phyloP scores from a whole-genome alignment of 2,329 filamentous ascomycete genomes.

The Sordariomycetes sp. region DNA sequence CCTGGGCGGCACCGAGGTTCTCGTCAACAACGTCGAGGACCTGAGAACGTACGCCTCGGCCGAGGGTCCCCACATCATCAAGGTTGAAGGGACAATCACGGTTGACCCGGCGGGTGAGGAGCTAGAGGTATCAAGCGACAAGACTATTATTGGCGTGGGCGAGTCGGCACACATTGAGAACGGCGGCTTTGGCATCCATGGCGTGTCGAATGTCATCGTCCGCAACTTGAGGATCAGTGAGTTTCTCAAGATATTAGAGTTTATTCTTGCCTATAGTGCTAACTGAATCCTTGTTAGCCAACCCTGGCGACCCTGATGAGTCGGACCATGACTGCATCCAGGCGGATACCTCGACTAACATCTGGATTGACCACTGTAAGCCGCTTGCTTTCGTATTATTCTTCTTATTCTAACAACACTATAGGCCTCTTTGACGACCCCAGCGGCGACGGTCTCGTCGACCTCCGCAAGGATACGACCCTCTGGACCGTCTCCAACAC shows the following conservation, averaged over 20 bases:
- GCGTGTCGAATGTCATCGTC: conserved; percentile 13
- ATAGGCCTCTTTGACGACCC: conserved; percentile 10
- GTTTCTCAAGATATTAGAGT: not conserved
- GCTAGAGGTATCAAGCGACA: conserved; percentile 12
- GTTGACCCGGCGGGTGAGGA: conserved; percentile 12
- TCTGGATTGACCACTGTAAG: conserved; percentile 14
- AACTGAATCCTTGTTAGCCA: not conserved
- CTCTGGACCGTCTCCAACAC: conserved; percentile 15
- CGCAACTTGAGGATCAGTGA: conserved; percentile 13
- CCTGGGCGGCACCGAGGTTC: conserved; percentile 10
- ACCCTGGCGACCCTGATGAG: conserved; percentile 11
- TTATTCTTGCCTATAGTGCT: not conserved
- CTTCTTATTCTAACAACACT: not conserved
- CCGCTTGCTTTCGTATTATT: not conserved
- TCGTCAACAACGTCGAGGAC: conserved; percentile 11
- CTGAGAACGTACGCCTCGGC: conserved; percentile 12
- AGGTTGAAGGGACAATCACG: conserved; percentile 13
- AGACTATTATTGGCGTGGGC: conserved; percentile 15
- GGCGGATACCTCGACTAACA: conserved; percentile 11
- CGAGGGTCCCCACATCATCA: conserved; percentile 13
- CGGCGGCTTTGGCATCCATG: conserved; percentile 12
- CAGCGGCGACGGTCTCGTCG: conserved; percentile 14
- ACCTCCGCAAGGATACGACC: conserved; percentile 15
- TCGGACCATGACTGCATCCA: conserved; percentile 15
- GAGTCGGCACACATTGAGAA: conserved; percentile 12